A percentile compares a stretch with the other conserved stretches of the same genome.
Conservation (phyloP, 1,284 basidiomycete genomes). For the Limonomyces culmigenus region DNA sequence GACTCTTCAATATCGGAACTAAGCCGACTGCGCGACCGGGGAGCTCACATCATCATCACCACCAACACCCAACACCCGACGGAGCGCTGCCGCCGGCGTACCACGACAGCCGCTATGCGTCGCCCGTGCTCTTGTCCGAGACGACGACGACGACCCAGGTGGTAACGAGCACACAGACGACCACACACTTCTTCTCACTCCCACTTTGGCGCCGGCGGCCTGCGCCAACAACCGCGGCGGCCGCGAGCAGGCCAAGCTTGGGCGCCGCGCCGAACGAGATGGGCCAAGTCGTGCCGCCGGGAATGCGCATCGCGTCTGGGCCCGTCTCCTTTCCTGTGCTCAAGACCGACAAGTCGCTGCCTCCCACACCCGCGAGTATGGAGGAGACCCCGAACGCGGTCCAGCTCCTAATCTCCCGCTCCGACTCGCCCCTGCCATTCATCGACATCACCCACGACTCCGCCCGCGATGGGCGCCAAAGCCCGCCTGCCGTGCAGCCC, state of each 20-base stretch:
- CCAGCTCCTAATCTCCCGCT: not conserved
- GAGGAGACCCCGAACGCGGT: conserved; percentile 3
- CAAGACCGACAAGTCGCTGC: conserved; percentile 44
- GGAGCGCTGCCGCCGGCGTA: conserved; percentile 22
- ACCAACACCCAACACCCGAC: conserved; percentile 7
- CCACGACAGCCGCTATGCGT: conserved; percentile 14
- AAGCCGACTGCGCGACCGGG: conserved; percentile 1
- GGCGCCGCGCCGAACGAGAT: conserved; percentile 15
- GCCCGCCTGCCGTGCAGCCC: not conserved
- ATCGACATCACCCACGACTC: too few relatives aligned
- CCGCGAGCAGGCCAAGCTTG: too few relatives aligned
- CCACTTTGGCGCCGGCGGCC: conserved; percentile 45
- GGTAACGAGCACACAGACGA: conserved; percentile 30
- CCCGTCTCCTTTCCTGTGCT: too few relatives aligned
- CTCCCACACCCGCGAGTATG: conserved; percentile 34
- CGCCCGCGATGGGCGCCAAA: not conserved
- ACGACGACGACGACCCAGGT: conserved; percentile 32
- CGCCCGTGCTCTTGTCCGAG: conserved; percentile 25
- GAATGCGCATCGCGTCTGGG: conserved; percentile 9
- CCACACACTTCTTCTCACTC: conserved; percentile 45
- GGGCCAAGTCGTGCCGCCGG: conserved; percentile 8
- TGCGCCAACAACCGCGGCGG: conserved; percentile 10
- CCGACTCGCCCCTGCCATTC: not conserved
- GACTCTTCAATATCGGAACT: not conserved
- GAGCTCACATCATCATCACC: conserved; percentile 2